These are phyloP conservation scores for Candida gorgasii DNA, from an alignment of 805 yeast genomes.

Conservation along the genomic window DNA sequence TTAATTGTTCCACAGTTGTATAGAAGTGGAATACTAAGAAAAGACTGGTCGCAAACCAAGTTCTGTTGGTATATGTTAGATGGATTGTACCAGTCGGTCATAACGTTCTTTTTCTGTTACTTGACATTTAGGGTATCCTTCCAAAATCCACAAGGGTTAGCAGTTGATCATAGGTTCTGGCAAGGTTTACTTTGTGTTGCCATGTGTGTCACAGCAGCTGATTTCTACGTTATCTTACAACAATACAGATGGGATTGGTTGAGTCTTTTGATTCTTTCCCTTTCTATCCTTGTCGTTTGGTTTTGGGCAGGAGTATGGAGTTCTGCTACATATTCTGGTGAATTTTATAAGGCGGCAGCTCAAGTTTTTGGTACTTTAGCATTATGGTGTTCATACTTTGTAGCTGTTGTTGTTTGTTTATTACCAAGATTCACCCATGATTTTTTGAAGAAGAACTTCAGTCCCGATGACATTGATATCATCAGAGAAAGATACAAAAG, in stretches of 20 bases:
- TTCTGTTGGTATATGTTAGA: constrained; percentile 66
- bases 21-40: constrained; percentile 62
- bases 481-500: constrained; percentile 59
- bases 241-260: constrained; percentile 82
- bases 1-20: constrained; percentile 71
- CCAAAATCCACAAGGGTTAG: constrained; percentile 53
- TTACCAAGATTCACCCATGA: constrained; percentile 62
- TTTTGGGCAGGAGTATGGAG: constrained; percentile 87
- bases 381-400: constrained; percentile 65
- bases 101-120: constrained; percentile 70
- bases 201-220: constrained; percentile 63
- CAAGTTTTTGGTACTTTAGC: constrained; percentile 60
- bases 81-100: constrained; percentile 70
- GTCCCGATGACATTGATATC: constrained; percentile 69
- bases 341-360: constrained; percentile 64
- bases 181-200: constrained; percentile 64
- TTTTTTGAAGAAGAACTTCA: constrained; percentile 49
- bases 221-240: constrained; percentile 63
- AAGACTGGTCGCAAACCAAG: constrained; percentile 60
- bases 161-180: constrained; percentile 68
- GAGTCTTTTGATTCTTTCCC: constrained; percentile 48
- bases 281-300: constrained; percentile 60
- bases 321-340: constrained; percentile 48
- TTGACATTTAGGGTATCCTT: constrained; percentile 46
- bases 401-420: constrained; percentile 55